These are phyloP conservation scores for Helminthosporium solani DNA, from an alignment of 2,329 filamentous ascomycete genomes.

Conservation along the genomic window DNA sequence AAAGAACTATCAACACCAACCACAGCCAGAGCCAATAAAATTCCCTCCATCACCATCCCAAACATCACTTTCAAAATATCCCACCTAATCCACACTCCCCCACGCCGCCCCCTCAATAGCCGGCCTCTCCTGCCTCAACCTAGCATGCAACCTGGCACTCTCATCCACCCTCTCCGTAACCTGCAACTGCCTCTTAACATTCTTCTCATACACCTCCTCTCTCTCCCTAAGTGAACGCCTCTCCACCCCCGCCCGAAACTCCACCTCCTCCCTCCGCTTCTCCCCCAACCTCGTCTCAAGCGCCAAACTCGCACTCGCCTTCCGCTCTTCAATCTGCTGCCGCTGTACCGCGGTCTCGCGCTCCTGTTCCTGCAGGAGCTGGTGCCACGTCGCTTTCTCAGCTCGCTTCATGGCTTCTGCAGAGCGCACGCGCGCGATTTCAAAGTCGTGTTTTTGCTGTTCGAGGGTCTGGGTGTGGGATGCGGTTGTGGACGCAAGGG, in stretches of 20 bases:
- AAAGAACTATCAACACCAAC: no score
- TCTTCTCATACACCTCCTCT: constrained; percentile 36
- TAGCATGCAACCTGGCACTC: constrained; percentile 34
- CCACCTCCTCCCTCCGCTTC: constrained; percentile 27
- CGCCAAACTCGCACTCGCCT: constrained; percentile 14
- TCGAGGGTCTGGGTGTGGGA: constrained; percentile 25
- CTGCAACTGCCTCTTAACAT: constrained; percentile 34
- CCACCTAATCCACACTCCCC: constrained; percentile 29
- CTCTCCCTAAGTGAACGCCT: constrained; percentile 32
- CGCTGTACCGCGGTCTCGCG: constrained; percentile 24
- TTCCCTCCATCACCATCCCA: no score
- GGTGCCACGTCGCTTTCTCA: constrained; percentile 34
- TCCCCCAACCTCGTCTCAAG: constrained; percentile 25
- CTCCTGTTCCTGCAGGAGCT: constrained; percentile 31
- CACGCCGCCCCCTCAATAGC: constrained; percentile 31
- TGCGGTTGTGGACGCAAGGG: constrained; percentile 20
- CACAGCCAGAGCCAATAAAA: no score
- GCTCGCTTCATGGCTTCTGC: constrained; percentile 34
- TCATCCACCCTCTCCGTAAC: constrained; percentile 32
- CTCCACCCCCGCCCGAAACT: constrained; percentile 29
- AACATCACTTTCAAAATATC: no score
- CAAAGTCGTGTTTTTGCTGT: constrained; percentile 35
- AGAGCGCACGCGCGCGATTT: constrained; percentile 30
- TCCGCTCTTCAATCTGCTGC: constrained; percentile 25
- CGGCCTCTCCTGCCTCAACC: constrained; percentile 27